Base-by-base conservation (phyloP, 75 land plant species). In the Azolla pinnata region DNA sequence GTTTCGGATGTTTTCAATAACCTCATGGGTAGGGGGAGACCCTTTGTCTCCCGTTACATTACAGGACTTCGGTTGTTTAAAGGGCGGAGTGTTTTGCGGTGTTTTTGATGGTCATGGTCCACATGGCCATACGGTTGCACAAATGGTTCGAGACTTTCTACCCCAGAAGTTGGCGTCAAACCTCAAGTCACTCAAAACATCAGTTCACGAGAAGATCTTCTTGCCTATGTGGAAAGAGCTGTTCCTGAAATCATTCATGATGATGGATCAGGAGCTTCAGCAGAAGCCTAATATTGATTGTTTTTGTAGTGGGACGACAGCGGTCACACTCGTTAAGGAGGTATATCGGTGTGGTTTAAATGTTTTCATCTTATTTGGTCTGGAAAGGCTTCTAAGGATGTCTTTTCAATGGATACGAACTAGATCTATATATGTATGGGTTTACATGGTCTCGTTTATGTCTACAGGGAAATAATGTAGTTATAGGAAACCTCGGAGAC, bases 61-160 rank as follows among this genome's bases (percentile, higher is more conserved):
- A 8, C 62, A 86, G 92, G 73, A 71, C 59, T 87, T 84, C 62
- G 83, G 70, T 2, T 79, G 83, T 35, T 70, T 62, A 26, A 69
- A 66, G n/a, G 95, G 77, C 25, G 75, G 75, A 54, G 55, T 79
- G 1, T 82, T 86, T 54, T 88, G 95, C 48, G 95, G 95, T 18
- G 79, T 88, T 7, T 88, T 88, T 59, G 95, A 88, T 69, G 95
- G 95, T 25, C 95, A 88, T 60, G 95, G 95, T 17, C 95, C 86
- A 18, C 67, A 68, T 61, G 95, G 95, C 7, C 90, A 88, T 62
- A 66, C 68, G 51, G 90, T 85, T 32, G 82, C 95, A 3, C 74
- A 79, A 24, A 77, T 33, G 27, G 90, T 88, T 19, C 60, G 90
- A 42, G 86, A 88, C 51, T 66, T 75, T 0, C 70, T 88, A 44